Conservation (phyloP, 331 rosid genomes). For the Acacia concinna region DNA sequence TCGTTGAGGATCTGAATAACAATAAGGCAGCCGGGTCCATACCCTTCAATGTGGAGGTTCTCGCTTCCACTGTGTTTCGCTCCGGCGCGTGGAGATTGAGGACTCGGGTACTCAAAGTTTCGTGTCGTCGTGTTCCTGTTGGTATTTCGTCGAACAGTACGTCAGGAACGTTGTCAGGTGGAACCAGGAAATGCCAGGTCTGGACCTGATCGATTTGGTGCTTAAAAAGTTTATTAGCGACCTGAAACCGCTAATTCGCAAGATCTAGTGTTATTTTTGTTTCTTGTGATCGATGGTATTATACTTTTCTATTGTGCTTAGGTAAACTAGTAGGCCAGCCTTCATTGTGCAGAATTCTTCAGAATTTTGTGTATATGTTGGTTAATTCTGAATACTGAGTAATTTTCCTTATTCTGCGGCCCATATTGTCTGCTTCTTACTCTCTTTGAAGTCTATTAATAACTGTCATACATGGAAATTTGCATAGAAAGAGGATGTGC, state of each 20-base stretch:
- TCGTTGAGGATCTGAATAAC: conserved; percentile 28
- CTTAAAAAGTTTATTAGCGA: background rate
- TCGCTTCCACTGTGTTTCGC: conserved; percentile 53
- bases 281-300: background rate
- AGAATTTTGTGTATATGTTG: conserved; percentile 3
- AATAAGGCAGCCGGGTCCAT: conserved; percentile 45
- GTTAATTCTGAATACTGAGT: background rate
- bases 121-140: conserved; percentile 49
- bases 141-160: conserved; percentile 39
- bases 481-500: background rate
- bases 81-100: conserved; percentile 74
- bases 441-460: background rate
- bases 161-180: conserved; percentile 54
- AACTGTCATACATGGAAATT: background rate
- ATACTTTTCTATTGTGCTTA: background rate
- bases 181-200: conserved; percentile 60
- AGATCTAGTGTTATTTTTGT: background rate
- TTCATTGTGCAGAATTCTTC: conserved; percentile 6
- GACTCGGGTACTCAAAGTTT: conserved; percentile 46
- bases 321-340: background rate
- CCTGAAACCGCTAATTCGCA: background rate
- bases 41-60: conserved; percentile 49
- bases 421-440: background rate
- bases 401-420: background rate
- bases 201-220: conserved; percentile 36